These are phyloP conservation scores for Cutaneotrichosporon sp. DNA, from an alignment of 1,284 basidiomycete species.

Conservation along the genomic window DNA sequence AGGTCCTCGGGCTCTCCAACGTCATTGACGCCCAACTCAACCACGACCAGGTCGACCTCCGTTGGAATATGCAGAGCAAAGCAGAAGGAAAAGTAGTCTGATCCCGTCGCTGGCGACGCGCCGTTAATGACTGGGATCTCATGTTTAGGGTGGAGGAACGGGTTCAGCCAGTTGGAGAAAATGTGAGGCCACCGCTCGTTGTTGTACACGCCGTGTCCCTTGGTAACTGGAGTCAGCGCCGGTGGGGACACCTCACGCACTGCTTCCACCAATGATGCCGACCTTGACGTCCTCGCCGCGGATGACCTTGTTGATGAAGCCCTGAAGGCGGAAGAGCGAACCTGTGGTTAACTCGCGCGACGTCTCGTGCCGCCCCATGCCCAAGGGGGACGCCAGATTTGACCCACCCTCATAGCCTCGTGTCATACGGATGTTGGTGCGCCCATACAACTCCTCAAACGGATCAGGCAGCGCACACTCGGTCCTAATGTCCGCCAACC, in stretches of 20 bases:
- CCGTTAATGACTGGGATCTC: conserved; percentile 36
- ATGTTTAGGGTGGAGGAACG: conserved; percentile 23
- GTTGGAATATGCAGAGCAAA: conserved; percentile 41
- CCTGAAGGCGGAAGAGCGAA: conserved; percentile 27
- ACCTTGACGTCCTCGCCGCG: conserved; percentile 38
- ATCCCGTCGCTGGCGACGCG: conserved; percentile 40
- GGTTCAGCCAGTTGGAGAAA: conserved; percentile 36
- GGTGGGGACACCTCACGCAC: conserved; percentile 21
- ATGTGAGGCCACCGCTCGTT: conserved; percentile 39
- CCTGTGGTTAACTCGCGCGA: no score
- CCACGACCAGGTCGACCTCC: conserved; percentile 39
- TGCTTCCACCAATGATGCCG: conserved; percentile 42
- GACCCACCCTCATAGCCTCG: conserved; percentile 42
- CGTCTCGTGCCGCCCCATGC: no score
- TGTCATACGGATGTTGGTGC: conserved; percentile 36
- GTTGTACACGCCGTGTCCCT: conserved; percentile 36
- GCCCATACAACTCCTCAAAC: conserved; percentile 36
- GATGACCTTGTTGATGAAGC: conserved; percentile 35
- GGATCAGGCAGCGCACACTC: conserved; percentile 10
- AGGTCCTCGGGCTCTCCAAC: conserved; percentile 33
- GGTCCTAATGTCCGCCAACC: background rate
- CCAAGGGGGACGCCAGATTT: no score
- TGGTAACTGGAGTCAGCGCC: conserved; percentile 32
- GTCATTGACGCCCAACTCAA: conserved; percentile 48
- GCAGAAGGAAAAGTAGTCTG: conserved; percentile 48